These are phyloP conservation scores for Butyriboletus loyo DNA, from an alignment of 768 basidiomycete genomes.

Conservation along the genomic window DNA sequence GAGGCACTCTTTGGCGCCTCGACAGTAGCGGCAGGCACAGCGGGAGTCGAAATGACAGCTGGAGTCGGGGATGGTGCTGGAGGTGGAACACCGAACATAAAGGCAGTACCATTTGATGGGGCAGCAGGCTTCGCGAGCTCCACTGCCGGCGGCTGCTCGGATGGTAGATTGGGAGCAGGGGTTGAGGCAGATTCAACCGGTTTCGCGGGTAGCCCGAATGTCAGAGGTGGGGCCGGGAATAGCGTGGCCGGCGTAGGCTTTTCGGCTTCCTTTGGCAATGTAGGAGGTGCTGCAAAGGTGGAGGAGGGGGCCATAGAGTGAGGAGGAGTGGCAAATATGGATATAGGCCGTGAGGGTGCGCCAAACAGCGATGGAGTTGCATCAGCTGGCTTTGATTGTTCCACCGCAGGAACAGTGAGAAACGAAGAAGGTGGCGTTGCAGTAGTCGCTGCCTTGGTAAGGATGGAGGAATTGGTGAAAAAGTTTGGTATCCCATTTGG, in stretches of 20 bases:
- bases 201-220: slow-evolving; percentile 27
- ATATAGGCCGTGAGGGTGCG: slow-evolving; percentile 3
- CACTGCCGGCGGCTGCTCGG: slow-evolving; percentile 7
- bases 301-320: slow-evolving; percentile 3
- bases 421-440: slow-evolving; percentile 21
- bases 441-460: slow-evolving; percentile 37
- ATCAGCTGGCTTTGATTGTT: slow-evolving; percentile 8
- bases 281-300: slow-evolving; percentile 2
- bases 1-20: slow-evolving; percentile 35
- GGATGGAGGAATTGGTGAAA: slow-evolving; percentile 51
- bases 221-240: slow-evolving; percentile 22
- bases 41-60: slow-evolving; percentile 6
- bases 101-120: slow-evolving; percentile 9
- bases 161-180: slow-evolving; percentile 3
- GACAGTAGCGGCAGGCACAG: slow-evolving; percentile 8
- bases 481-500: slow-evolving; percentile 53
- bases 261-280: slow-evolving; percentile 18
- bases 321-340: slow-evolving; percentile 4
- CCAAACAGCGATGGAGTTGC: slow-evolving; percentile 11
- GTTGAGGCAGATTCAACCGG: slow-evolving; percentile 17
- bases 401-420: slow-evolving; percentile 16
- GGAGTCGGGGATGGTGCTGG: background rate
- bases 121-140: slow-evolving; percentile 7
- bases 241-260: slow-evolving; percentile 7
- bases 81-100: slow-evolving; percentile 29